A percentile compares a stretch with the other conserved stretches of the same genome.
These are phyloP conservation scores for Agaricus subrufescens DNA, from an alignment of 768 basidiomycete genomes.

Conservation along the genomic window DNA sequence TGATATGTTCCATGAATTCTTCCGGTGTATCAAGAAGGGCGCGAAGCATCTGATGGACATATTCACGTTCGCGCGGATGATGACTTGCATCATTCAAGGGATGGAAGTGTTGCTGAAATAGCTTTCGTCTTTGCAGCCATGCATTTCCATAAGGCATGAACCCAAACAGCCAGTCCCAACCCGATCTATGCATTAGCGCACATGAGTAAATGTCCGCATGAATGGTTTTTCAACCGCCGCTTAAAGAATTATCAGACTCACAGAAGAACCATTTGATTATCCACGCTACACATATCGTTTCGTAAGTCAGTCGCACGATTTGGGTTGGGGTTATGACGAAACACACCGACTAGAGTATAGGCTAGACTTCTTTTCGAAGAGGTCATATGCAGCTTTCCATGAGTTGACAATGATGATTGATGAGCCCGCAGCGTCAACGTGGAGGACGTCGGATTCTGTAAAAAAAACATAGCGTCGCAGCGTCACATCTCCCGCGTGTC, in stretches of 20 bases:
- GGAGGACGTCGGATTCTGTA: constrained; percentile 21
- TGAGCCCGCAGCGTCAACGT: constrained; percentile 17
- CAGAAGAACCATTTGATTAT: constrained; percentile 10
- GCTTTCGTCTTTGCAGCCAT: constrained; percentile 14
- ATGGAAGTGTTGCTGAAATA: constrained; percentile 48
- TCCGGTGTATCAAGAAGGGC: constrained; percentile 34
- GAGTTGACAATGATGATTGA: constrained; percentile 27
- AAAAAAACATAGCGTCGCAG: not conserved
- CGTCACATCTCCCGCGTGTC: not conserved
- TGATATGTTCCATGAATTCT: constrained; percentile 39
- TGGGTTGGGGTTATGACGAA: not conserved
- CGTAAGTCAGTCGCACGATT: not conserved
- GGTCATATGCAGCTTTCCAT: constrained; percentile 27
- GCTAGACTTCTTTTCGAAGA: constrained; percentile 33
- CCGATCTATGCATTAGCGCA: constrained; percentile 2
- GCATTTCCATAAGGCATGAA: constrained; percentile 16
- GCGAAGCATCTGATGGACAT: constrained; percentile 37
- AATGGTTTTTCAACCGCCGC: not conserved
- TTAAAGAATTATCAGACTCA: not conserved
- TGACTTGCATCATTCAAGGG: constrained; percentile 33
- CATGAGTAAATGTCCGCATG: not conserved
- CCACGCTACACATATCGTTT: not conserved
- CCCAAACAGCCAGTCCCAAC: constrained; percentile 15
- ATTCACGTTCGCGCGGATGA: constrained; percentile 40
- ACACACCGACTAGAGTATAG: constrained; percentile 30